A percentile compares a stretch with the other conserved stretches of the same genome.
These are phyloP conservation scores for Hypomontagnella submonticulosa DNA, from an alignment of 495 filamentous ascomycete genomes.

Conservation along the genomic window DNA sequence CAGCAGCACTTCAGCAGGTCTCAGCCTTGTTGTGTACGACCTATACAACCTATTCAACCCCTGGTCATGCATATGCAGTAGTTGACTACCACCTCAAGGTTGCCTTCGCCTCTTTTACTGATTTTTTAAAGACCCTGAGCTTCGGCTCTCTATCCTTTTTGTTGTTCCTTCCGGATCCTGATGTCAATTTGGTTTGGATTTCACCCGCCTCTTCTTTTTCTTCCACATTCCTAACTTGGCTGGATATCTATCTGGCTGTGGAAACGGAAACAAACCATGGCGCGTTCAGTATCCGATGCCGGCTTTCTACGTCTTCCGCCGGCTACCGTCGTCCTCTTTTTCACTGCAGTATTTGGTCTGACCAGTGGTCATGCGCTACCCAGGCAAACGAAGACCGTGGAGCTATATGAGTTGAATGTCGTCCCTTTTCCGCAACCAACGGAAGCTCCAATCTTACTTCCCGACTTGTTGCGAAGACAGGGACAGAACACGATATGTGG, in stretches of 20 bases:
- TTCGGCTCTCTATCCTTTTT: conserved; percentile 27
- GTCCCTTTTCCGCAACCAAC: conserved; percentile 57
- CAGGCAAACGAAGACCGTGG: conserved; percentile 53
- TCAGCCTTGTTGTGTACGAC: conserved; percentile 45
- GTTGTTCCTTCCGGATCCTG: conserved; percentile 39
- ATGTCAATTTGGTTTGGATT: conserved; percentile 38
- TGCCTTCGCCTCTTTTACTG: conserved; percentile 35
- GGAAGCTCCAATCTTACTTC: conserved; percentile 49
- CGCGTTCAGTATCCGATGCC: conserved; percentile 43
- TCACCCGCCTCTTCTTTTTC: conserved; percentile 1
- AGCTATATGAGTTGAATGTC: conserved; percentile 54
- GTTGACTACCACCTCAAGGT: conserved; percentile 36
- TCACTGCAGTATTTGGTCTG: conserved; percentile 50
- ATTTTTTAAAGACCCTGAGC: conserved; percentile 28
- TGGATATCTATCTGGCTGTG: conserved; percentile 30
- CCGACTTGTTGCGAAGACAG: conserved; percentile 52
- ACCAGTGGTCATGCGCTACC: conserved; percentile 52
- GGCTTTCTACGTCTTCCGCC: conserved; percentile 56
- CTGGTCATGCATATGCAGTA: conserved; percentile 36
- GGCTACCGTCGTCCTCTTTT: conserved; percentile 54
- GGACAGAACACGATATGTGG: conserved; percentile 59
- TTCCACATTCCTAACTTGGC: conserved; percentile 18
- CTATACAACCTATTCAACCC: conserved; percentile 9
- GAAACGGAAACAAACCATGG: conserved; percentile 46
- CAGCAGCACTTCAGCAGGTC: conserved; percentile 33